These are phyloP conservation scores for Nicotiana noctiflora DNA, from an alignment of 257 asterid species.

Conservation along the genomic window DNA sequence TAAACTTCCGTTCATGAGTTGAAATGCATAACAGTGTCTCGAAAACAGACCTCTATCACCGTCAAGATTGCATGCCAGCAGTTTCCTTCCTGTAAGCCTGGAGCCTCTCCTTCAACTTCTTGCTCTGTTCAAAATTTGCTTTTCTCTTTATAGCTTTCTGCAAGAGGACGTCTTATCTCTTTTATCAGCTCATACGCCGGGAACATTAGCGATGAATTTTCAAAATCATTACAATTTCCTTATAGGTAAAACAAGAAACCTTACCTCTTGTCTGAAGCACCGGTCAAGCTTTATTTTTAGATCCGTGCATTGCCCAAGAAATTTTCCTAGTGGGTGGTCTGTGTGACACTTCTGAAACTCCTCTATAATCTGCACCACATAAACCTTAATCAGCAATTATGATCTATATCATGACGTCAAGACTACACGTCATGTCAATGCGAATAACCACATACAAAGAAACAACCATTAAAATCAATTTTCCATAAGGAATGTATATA, in stretches of 20 bases:
- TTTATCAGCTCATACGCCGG: neutral
- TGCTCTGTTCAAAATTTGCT: slow-evolving; percentile 85
- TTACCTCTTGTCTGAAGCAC: slow-evolving; percentile 74
- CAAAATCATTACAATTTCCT: neutral
- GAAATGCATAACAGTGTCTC: neutral
- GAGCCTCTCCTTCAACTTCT: slow-evolving; percentile 44
- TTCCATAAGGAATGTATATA: neutral
- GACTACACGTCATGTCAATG: neutral
- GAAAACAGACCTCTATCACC: neutral
- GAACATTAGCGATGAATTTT: neutral
- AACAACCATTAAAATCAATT: neutral
- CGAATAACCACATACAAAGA: neutral
- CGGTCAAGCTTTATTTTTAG: slow-evolving; percentile 61
- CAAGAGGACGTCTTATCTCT: neutral
- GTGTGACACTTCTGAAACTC: slow-evolving; percentile 64
- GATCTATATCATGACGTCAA: neutral
- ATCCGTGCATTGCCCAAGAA: slow-evolving; percentile 67
- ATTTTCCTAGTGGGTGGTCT: slow-evolving; percentile 74
- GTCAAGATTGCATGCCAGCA: slow-evolving; percentile 11
- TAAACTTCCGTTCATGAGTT: neutral
- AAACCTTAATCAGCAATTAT: neutral
- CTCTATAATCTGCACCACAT: slow-evolving; percentile 46
- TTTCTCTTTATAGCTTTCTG: slow-evolving; percentile 85
- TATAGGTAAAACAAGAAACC: slow-evolving; percentile 6
- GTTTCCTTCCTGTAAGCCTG: slow-evolving; percentile 34